Evolutionary conservation across 495 filamentous ascomycete species (phyloP).

Genomic region (Apiosordaria backusii): DNA sequence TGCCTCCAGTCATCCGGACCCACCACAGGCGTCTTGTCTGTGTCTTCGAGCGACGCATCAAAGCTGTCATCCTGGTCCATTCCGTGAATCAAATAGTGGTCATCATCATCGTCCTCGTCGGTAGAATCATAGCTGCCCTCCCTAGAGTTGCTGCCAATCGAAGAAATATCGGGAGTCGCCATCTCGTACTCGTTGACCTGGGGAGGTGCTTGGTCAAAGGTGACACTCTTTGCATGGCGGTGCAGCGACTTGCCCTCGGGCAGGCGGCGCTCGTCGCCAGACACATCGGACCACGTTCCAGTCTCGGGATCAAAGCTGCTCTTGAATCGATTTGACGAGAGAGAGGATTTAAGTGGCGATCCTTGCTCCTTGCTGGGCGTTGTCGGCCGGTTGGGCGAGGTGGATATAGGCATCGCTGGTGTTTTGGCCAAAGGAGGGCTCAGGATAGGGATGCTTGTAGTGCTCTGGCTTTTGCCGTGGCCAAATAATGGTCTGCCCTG

Average conservation of each 20-base stretch:
- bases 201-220: constrained; percentile 89
- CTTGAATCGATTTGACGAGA: constrained; percentile 69
- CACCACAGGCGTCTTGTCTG: constrained; percentile 94
- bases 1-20: constrained; percentile 93
- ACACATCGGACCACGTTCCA: constrained; percentile 66
- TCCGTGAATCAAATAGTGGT: constrained; percentile 64
- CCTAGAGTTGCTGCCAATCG: constrained; percentile 77
- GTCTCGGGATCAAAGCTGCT: constrained; percentile 67
- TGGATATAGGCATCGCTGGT: constrained; percentile 21
- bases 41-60: constrained; percentile 88
- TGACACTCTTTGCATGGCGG: constrained; percentile 91
- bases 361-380: constrained; percentile 70
- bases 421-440: constrained; percentile 29
- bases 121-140: constrained; percentile 88
- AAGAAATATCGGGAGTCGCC: constrained; percentile 92
- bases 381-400: constrained; percentile 32
- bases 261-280: constrained; percentile 48
- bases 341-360: constrained; percentile 82
- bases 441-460: constrained; percentile 45
- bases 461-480: constrained; percentile 46
- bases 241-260: constrained; percentile 59
- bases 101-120: constrained; percentile 63
- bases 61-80: constrained; percentile 82
- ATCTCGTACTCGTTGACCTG: constrained; percentile 97
- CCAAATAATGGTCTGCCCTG: constrained; percentile 38